A percentile compares a stretch with the other conserved stretches of the same genome.
Evolutionary conservation across 2,329 filamentous ascomycete genomes (phyloP).

Genomic region (Botryosphaeria dothidea): DNA sequence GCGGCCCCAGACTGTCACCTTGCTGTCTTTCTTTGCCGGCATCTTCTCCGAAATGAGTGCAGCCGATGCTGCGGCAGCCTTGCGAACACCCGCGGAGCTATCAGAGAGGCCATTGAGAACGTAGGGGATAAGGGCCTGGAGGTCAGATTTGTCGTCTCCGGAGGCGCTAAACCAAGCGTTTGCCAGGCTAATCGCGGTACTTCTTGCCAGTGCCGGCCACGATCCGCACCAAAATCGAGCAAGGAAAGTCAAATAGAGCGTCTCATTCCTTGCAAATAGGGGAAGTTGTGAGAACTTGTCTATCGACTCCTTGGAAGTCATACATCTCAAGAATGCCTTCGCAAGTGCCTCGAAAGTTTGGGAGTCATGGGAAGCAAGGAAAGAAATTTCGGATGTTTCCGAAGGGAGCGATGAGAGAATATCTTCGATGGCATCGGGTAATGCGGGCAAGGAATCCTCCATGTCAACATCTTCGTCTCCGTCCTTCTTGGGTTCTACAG

Average conservation of each 20-base stretch:
- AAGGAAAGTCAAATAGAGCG: constrained; percentile 73
- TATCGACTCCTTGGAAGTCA: constrained; percentile 25
- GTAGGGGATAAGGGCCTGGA: constrained; percentile 84
- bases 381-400: constrained; percentile 31
- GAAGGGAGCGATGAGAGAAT: constrained; percentile 26
- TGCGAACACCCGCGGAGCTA: constrained; percentile 72
- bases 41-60: constrained; percentile 23
- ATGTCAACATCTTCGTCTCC: constrained; percentile 52
- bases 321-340: constrained; percentile 32
- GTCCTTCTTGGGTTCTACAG: constrained; percentile 25
- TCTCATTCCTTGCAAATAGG: constrained; percentile 56
- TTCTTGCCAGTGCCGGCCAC: constrained; percentile 68
- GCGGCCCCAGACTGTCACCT: constrained; percentile 43
- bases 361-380: constrained; percentile 26
- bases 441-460: constrained; percentile 37
- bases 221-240: constrained; percentile 72
- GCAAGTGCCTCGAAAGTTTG: constrained; percentile 33
- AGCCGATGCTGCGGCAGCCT: constrained; percentile 70
- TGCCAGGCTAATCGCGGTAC: constrained; percentile 66
- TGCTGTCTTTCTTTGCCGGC: constrained; percentile 24
- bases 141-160: constrained; percentile 55
- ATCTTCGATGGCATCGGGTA: constrained; percentile 18
- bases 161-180: constrained; percentile 27
- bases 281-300: constrained; percentile 54
- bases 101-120: constrained; percentile 74